These are phyloP conservation scores for Pythium oligandrum DNA, from an alignment of 352 stramenopile species.

Conservation along the genomic window DNA sequence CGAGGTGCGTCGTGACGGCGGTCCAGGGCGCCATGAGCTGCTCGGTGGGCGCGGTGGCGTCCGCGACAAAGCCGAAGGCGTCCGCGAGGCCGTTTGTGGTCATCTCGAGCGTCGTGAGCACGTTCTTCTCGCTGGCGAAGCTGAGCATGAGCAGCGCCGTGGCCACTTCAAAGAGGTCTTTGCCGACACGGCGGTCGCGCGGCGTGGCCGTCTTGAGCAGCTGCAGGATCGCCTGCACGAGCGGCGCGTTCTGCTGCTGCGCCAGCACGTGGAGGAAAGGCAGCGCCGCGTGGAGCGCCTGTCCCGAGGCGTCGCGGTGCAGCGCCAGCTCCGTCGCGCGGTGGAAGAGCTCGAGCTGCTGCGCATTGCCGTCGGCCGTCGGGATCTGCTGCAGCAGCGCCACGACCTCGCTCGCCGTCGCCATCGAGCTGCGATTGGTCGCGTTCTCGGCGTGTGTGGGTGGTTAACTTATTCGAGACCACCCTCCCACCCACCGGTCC, in stretches of 20 bases:
- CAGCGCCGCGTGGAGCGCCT: conserved; percentile 34
- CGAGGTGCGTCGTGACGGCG: conserved; percentile 32
- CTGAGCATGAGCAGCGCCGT: conserved; percentile 61
- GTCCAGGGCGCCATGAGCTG: conserved; percentile 22
- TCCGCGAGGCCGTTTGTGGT: conserved; percentile 28
- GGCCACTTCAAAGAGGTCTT: conserved; percentile 44
- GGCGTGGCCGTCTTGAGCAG: conserved; percentile 33
- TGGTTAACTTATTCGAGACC: too few species aligned
- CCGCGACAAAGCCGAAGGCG: conserved; percentile 37
- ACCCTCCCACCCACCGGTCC: too few species aligned
- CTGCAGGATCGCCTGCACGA: conserved; percentile 50
- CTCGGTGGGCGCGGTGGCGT: conserved; percentile 1
- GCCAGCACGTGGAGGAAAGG: conserved; percentile 40
- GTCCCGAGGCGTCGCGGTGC: conserved; percentile 47
- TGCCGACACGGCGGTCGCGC: conserved; percentile 18
- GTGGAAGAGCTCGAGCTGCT: conserved; percentile 56
- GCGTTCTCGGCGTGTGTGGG: background rate
- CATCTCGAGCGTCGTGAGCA: conserved; percentile 44
- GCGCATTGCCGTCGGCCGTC: conserved; percentile 28
- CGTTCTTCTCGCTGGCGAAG: conserved; percentile 75
- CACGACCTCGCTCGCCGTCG: conserved; percentile 38
- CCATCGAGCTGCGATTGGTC: conserved; percentile 18
- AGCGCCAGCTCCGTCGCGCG: conserved; percentile 59
- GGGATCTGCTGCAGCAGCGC: conserved; percentile 51
- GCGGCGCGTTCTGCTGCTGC: conserved; percentile 54